Percentiles rank a stretch among this genome's conserved stretches.
These are phyloP conservation scores for Chrysanthemum seticuspe DNA, from an alignment of 129 eudicot genomes.

Conservation along the genomic window DNA sequence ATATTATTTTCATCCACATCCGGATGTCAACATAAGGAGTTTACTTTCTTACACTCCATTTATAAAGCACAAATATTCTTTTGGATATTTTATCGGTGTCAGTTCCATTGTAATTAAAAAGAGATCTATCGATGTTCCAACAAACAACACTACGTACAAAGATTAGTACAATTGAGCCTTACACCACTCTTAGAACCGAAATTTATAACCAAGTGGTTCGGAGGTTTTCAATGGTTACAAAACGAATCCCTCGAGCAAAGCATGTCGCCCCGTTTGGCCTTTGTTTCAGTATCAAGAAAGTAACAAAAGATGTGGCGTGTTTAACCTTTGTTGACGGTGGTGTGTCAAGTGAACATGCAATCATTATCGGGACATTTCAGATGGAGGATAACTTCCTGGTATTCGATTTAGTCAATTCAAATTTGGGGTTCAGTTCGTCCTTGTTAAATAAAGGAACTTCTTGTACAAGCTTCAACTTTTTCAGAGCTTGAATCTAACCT, in stretches of 20 bases:
- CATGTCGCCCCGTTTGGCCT: not conserved
- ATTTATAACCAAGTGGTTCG: constrained; percentile 1
- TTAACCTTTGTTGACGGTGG: constrained; percentile 31
- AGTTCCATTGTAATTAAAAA: not conserved
- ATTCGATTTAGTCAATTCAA: constrained; percentile 36
- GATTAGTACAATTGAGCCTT: constrained; percentile 12
- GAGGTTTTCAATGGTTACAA: not conserved
- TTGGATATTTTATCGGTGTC: constrained; percentile 19
- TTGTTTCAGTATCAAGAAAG: not conserved
- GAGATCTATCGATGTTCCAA: not conserved
- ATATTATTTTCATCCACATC: constrained; percentile 14
- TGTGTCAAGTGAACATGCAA: not conserved
- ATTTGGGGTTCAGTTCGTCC: constrained; percentile 14
- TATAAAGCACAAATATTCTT: constrained; percentile 7
- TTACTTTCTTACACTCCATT: constrained; percentile 16
- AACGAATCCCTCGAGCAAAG: not conserved
- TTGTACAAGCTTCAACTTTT: constrained; percentile 40
- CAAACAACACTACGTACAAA: not conserved
- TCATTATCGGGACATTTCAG: constrained; percentile 33
- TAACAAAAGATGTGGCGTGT: constrained; percentile 5
- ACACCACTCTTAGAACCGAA: constrained; percentile 20
- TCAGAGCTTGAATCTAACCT: not conserved
- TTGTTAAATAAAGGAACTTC: constrained; percentile 29
- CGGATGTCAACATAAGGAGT: not conserved
- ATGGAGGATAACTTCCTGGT: constrained; percentile 29